Percentiles rank a stretch among this genome's conserved stretches.
Evolutionary conservation across 164 flowering plant species (phyloP).

Genomic region (Aristolochia californica): DNA sequence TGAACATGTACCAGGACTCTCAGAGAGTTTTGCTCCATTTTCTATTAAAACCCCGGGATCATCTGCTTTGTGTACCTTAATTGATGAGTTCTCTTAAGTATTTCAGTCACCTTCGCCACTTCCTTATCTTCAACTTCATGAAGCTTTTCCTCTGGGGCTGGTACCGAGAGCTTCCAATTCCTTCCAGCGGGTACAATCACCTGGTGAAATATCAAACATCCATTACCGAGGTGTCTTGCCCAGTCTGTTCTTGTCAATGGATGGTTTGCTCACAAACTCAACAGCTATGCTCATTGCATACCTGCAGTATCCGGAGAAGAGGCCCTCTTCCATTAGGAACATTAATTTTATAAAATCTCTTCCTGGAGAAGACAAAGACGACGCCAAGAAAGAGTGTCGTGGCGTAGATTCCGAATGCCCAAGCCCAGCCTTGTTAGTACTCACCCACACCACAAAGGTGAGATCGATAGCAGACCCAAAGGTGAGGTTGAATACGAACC

Average conservation of each 20-base stretch:
- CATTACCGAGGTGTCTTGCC: not conserved
- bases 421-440: conserved; percentile 87
- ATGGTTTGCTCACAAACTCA: not conserved
- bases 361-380: conserved; percentile 52
- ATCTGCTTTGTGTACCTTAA: too few species aligned
- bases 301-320: too few species aligned
- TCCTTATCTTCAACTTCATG: too few species aligned
- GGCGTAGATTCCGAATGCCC: conserved; percentile 90
- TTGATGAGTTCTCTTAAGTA: too few species aligned
- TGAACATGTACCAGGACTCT: too few species aligned
- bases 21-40: too few species aligned
- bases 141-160: too few species aligned
- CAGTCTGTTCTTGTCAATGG: not conserved
- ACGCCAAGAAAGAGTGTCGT: conserved; percentile 77
- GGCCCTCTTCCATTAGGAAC: conserved; percentile 78
- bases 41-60: too few species aligned
- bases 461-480: conserved; percentile 78
- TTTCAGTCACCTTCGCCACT: too few species aligned
- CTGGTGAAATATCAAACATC: too few species aligned
- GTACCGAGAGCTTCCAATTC: too few species aligned
- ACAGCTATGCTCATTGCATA: conserved; percentile 11
- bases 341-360: conserved; percentile 56
- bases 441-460: conserved; percentile 77
- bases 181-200: too few species aligned
- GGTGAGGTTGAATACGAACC: conserved; percentile 83